A percentile compares a stretch with the other conserved stretches of the same genome.
phyloP scores from a whole-genome alignment of 352 stramenopile species.

The Blastocystis sp. region DNA sequence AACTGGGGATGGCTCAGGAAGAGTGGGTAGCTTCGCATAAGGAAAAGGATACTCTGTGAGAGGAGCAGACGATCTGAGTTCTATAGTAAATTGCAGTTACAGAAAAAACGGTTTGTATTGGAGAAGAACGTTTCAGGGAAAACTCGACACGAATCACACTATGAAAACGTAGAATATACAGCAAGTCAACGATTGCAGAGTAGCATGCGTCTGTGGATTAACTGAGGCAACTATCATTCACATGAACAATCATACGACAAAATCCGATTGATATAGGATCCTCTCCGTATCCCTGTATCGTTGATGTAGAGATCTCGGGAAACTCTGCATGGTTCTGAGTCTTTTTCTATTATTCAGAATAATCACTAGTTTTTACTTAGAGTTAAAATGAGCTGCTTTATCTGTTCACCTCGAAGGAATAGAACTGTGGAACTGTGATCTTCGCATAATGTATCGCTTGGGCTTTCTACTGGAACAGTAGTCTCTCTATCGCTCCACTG shows the following conservation, averaged over 20 bases:
- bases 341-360: not conserved
- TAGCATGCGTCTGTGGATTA: not conserved
- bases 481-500: not conserved
- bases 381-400: not conserved
- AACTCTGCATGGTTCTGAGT: not conserved
- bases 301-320: not conserved
- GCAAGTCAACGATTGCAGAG: not conserved
- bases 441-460: not conserved
- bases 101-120: not conserved
- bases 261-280: not conserved
- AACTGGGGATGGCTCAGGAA: not conserved
- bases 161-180: constrained; percentile 2
- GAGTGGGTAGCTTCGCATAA: not conserved
- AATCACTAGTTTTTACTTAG: not conserved
- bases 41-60: constrained; percentile 26
- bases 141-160: not conserved
- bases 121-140: not conserved
- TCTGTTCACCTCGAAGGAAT: not conserved
- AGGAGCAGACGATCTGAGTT: not conserved
- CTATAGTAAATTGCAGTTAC: not conserved
- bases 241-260: not conserved
- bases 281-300: not conserved
- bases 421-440: not conserved
- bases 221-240: not conserved
- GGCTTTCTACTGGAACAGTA: not conserved